Percentiles rank a stretch among this genome's conserved stretches.
These are phyloP conservation scores for Penicillium sp. DNA, from an alignment of 2,329 filamentous ascomycete species.

Conservation along the genomic window DNA sequence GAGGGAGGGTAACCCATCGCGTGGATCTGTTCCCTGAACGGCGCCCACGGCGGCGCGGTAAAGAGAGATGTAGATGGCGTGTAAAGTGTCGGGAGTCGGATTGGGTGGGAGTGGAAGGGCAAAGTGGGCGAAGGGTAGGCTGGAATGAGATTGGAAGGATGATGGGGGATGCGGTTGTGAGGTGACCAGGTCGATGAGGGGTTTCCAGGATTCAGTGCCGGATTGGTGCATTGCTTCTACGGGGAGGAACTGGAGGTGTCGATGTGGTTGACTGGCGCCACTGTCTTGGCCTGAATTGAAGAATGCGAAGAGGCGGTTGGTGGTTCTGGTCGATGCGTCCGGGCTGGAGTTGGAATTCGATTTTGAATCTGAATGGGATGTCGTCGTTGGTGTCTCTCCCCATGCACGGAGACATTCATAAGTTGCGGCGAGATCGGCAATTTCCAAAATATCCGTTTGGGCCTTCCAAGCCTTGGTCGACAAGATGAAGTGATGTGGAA, in stretches of 20 bases:
- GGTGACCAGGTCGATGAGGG: conserved; percentile 42
- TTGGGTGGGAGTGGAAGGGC: conserved; percentile 37
- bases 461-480: conserved; percentile 40
- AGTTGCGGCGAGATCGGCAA: conserved; percentile 37
- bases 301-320: conserved; percentile 41
- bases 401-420: conserved; percentile 40
- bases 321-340: neutral
- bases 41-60: conserved; percentile 38
- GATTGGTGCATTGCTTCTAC: conserved; percentile 40
- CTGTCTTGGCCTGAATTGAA: conserved; percentile 47
- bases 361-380: no score
- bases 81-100: conserved; percentile 34
- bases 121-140: conserved; percentile 49
- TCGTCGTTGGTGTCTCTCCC: conserved; percentile 22
- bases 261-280: conserved; percentile 44
- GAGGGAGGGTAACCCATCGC: conserved; percentile 8
- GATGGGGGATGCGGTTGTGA: conserved; percentile 11
- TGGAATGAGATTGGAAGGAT: conserved; percentile 22
- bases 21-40: conserved; percentile 11
- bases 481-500: conserved; percentile 45
- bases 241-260: conserved; percentile 45
- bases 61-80: conserved; percentile 36
- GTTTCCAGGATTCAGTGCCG: conserved; percentile 37
- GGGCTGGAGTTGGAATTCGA: neutral
- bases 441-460: conserved; percentile 41